Conservation (phyloP, 495 filamentous ascomycete species). For the Xylaria sp. region DNA sequence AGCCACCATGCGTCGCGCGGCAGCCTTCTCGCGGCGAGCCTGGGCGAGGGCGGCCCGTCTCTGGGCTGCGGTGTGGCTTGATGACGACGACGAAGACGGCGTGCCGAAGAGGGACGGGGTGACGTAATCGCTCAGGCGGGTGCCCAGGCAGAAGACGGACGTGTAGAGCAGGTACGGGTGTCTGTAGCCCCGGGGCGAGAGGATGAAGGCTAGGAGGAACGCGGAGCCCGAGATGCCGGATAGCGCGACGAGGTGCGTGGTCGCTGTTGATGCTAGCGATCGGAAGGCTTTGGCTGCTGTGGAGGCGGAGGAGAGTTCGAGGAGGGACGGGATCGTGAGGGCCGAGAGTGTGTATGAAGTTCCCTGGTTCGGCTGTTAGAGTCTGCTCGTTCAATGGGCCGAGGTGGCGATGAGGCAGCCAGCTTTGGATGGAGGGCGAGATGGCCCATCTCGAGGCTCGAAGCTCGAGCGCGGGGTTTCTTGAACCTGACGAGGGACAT, state of each 20-base stretch:
- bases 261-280: slow-evolving; percentile 65
- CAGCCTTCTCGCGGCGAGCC: slow-evolving; percentile 36
- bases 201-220: slow-evolving; percentile 72
- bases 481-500: slow-evolving; percentile 29
- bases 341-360: slow-evolving; percentile 79
- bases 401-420: slow-evolving; percentile 4
- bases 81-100: slow-evolving; percentile 31
- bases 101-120: slow-evolving; percentile 58
- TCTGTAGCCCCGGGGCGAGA: slow-evolving; percentile 71
- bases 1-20: slow-evolving; percentile 57
- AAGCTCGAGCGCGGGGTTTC: slow-evolving; percentile 27
- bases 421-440: slow-evolving; percentile 22
- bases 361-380: slow-evolving; percentile 61
- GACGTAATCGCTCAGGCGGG: slow-evolving; percentile 60
- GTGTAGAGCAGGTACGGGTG: slow-evolving; percentile 92
- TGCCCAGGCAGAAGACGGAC: slow-evolving; percentile 62
- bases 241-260: slow-evolving; percentile 65
- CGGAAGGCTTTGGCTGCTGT: slow-evolving; percentile 69
- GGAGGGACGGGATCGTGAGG: slow-evolving; percentile 76
- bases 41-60: slow-evolving; percentile 34
- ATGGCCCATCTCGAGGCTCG: neutral
- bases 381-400: neutral
- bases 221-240: slow-evolving; percentile 65
- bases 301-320: slow-evolving; percentile 74
- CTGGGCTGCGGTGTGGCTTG: slow-evolving; percentile 34